Percentiles rank a stretch among this genome's conserved stretches.
These are phyloP conservation scores for Polytolypa hystricis DNA, from an alignment of 2,329 filamentous ascomycete genomes.

Conservation along the genomic window DNA sequence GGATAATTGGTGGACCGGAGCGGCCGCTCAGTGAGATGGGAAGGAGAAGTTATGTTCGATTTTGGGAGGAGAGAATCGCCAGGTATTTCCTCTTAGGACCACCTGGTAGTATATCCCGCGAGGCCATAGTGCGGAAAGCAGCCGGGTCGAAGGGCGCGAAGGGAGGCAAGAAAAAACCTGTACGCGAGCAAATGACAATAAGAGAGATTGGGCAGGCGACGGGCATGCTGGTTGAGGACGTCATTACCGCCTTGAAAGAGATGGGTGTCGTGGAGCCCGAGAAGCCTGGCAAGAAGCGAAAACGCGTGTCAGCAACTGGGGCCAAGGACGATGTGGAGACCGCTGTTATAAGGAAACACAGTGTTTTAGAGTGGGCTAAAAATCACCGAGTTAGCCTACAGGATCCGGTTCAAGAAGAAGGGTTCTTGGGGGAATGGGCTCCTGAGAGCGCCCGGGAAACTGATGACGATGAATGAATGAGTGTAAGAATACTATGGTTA, in stretches of 20 bases:
- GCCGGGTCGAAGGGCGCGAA: constrained; percentile 17
- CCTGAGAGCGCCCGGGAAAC: constrained; percentile 27
- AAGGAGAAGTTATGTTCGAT: constrained; percentile 67
- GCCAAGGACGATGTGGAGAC: constrained; percentile 16
- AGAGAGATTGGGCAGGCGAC: constrained; percentile 64
- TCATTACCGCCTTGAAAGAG: constrained; percentile 62
- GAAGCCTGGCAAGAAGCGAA: constrained; percentile 43
- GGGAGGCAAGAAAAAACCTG: constrained; percentile 32
- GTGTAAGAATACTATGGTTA: too few species aligned
- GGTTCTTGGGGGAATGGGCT: constrained; percentile 61
- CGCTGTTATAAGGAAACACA: constrained; percentile 44
- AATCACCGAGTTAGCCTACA: constrained; percentile 52
- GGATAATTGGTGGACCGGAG: constrained; percentile 79
- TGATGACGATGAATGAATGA: constrained; percentile 15
- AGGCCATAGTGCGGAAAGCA: constrained; percentile 5
- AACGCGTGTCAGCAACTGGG: constrained; percentile 25
- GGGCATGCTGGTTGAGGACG: constrained; percentile 78
- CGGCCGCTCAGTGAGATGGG: constrained; percentile 85
- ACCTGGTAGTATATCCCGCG: constrained; percentile 17
- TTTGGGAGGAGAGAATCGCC: constrained; percentile 76
- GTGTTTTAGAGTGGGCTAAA: constrained; percentile 56
- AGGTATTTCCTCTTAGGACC: constrained; percentile 45
- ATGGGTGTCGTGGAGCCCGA: constrained; percentile 59
- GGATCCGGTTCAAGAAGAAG: constrained; percentile 59
- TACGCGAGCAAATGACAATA: constrained; percentile 48